Evolutionary conservation across 176 grass and related monocot species (phyloP), one percentile per base, ranked within the genome.

Genomic region (Oryza meridionalis): DNA sequence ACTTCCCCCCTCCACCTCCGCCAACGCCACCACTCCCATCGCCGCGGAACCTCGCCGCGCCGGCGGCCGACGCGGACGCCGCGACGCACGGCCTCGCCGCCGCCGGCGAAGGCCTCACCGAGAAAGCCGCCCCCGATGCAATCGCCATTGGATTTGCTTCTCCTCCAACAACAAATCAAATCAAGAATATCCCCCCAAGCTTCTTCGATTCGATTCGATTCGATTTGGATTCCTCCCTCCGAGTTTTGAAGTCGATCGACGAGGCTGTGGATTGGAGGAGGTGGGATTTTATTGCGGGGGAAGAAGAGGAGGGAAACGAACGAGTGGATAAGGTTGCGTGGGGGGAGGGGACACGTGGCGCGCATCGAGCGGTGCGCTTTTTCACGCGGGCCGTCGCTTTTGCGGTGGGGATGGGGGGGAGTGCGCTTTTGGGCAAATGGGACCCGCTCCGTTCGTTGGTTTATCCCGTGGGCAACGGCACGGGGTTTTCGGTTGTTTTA

Each of bases 1-100:
- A 98, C 72, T 91, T 98, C 29, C 32, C 81, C 19, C 61, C 51
- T 4, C 49, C 43, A 0, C 43, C 43, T 9, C 75, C 35, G n/a
- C 61, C 49, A 0, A 70, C 35, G n/a, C 61, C 49, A 0, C 16
- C 49, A 16, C 27, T 63, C 2, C 49, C 53, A 62, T 46, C 73
- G 37, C 45, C 5, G 22, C 81, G 50, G 73, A 70, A 51, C 82
- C 81, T 81, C 53, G 61, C 37, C 7, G 44, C 67, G 4, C 77
- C 78, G 58, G 38, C 29, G 1, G 72, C 67, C 3, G 79, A 42
- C 4, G 71, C 49, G 0, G 84, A 13, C 22, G 65, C 58, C 22
- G 65, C 58, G 7, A 19, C 35, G 84, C 79, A 83, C 5, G 74
- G 45, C 58, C 82, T 66, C 22, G 12, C 2, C 21, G 53, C 71